A percentile compares a stretch with the other conserved stretches of the same genome.
Evolutionary conservation across 306 rosid genomes (phyloP).

Genomic region (Cicer arietinum): DNA sequence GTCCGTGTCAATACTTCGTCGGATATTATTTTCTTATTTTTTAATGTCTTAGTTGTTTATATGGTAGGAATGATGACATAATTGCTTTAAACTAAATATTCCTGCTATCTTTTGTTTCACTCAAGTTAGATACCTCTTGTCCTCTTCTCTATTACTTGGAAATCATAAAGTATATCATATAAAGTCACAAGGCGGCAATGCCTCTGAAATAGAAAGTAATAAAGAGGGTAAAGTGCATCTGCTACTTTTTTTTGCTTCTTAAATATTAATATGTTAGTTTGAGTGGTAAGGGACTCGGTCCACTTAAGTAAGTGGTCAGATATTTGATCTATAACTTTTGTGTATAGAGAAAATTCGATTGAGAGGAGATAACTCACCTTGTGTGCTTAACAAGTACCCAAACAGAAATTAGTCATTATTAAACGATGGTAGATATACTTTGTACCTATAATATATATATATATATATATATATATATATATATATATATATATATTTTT

Average conservation of each 20-base stretch:
- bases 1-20: no score
- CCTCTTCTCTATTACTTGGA: conserved; percentile 37
- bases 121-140: conserved; percentile 47
- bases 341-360: no score
- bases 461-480: no score
- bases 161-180: conserved; percentile 41
- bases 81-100: conserved; percentile 47
- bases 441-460: no score
- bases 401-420: no score
- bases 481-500: no score
- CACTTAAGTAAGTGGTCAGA: no score
- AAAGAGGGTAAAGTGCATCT: conserved; percentile 43
- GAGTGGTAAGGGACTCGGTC: no score
- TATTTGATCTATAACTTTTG: no score
- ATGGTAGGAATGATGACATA: conserved; percentile 42
- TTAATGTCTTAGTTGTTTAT: conserved; percentile 10
- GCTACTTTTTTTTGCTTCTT: conserved; percentile 41
- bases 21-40: neutral
- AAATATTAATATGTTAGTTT: neutral
- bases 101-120: conserved; percentile 48
- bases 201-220: conserved; percentile 35
- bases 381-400: no score
- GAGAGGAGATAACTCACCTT: no score
- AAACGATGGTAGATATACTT: no score
- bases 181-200: conserved; percentile 40